These are phyloP conservation scores for Hortiboletus flavorubellus DNA, from an alignment of 768 basidiomycete species.

Conservation along the genomic window DNA sequence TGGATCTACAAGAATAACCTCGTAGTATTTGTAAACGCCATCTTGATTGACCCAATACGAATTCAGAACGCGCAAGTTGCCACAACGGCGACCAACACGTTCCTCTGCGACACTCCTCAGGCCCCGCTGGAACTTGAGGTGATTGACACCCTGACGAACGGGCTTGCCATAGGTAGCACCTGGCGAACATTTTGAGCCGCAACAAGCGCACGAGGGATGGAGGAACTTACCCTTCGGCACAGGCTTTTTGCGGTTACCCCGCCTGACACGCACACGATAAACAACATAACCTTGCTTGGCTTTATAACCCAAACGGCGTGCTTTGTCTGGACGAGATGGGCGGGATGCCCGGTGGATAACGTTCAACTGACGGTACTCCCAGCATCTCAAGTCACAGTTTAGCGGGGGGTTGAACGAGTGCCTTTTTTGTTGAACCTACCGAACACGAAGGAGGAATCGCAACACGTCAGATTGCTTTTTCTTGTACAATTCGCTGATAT, in stretches of 20 bases:
- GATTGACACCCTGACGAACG: conserved; percentile 98
- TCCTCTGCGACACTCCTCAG: conserved; percentile 94
- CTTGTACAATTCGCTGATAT: conserved; percentile 96
- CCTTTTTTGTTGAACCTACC: conserved; percentile 46
- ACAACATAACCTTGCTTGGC: conserved; percentile 99
- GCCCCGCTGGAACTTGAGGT: conserved; percentile 95
- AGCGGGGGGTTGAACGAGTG: neutral
- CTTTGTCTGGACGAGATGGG: conserved; percentile 98
- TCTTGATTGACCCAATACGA: conserved; percentile 99
- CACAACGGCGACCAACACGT: conserved; percentile 94
- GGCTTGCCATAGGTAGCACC: conserved; percentile 99
- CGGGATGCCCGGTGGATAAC: conserved; percentile 98
- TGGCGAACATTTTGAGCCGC: conserved; percentile 25
- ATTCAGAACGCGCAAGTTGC: conserved; percentile 94
- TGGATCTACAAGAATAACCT: conserved; percentile 97
- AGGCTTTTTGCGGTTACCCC: conserved; percentile 99
- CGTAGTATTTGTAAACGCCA: conserved; percentile 98
- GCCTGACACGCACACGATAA: conserved; percentile 95
- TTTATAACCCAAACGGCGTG: conserved; percentile 97
- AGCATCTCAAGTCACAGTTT: conserved; percentile 57
- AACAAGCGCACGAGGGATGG: neutral
- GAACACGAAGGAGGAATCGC: conserved; percentile 95
- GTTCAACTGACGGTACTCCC: conserved; percentile 98
- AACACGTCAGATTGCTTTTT: conserved; percentile 98
- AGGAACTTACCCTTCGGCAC: conserved; percentile 84